phyloP scores from a whole-genome alignment of 2,329 filamentous ascomycete genomes.

The Apiospora hydei region DNA sequence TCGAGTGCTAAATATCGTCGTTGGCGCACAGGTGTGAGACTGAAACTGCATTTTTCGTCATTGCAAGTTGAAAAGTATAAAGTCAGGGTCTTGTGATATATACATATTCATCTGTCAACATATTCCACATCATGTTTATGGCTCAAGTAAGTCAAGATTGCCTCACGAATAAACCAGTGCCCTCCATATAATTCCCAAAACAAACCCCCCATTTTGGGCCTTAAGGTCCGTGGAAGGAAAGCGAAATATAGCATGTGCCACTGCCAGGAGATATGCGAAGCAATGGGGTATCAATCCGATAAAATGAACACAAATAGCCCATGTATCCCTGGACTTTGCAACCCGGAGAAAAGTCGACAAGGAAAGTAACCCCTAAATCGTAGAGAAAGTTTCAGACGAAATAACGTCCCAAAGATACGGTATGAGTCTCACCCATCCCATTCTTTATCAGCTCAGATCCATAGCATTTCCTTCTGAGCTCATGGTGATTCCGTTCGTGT shows the following conservation, averaged over 20 bases:
- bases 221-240: neutral
- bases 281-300: neutral
- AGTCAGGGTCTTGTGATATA: too few relatives aligned
- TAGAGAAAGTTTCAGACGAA: neutral
- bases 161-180: neutral
- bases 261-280: neutral
- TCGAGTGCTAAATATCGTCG: too few relatives aligned
- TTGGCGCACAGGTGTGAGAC: too few relatives aligned
- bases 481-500: neutral
- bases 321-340: neutral
- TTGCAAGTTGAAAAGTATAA: too few relatives aligned
- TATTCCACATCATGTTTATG: neutral
- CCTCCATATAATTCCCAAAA: neutral
- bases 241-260: neutral
- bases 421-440: neutral
- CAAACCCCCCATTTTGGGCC: neutral
- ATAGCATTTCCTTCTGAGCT: neutral
- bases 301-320: neutral
- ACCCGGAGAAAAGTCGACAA: neutral
- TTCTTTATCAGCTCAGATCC: neutral
- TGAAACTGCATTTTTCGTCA: too few relatives aligned
- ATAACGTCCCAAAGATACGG: neutral
- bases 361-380: neutral
- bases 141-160: neutral
- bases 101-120: neutral